Evolutionary conservation across 176 grass and related monocot genomes (phyloP), one percentile per base, ranked within the genome.

Genomic region (Lolium perenne): DNA sequence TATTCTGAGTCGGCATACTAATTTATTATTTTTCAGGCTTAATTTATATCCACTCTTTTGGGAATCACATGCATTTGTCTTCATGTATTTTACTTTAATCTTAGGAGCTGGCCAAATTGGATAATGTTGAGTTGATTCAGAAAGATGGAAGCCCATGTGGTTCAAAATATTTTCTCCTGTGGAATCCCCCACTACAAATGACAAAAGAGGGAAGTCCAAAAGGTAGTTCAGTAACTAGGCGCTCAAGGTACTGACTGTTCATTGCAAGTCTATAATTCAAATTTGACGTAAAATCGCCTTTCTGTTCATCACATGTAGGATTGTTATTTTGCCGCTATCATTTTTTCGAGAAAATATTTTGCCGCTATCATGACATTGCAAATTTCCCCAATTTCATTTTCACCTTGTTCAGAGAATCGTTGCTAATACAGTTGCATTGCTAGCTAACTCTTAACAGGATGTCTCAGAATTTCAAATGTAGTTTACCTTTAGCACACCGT

Each of bases 61-160:
- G 15, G 55, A 47, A 21, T 51, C 60, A 12, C 22, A 53, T 80
- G 38, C 48, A 85, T 74, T 29, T 82, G 1, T 85, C 38, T 35
- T 80, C 66, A 11, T 8, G 66, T 38, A 70, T 70, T 41, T 79
- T 67, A 29, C 18, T 79, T 29, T 74, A 78, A 54, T 79, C 17
- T 84, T 58, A 98, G 95, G 95, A 94, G 67, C 89, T 98, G 62
- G 84, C 89, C 67, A 94, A 94, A 64, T 86, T 98, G 83, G 84
- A 89, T 80, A 77, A 86, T 22, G 61, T 98, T 51, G 86, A 94
- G 74, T 79, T 95, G 77, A 90, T 98, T 89, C 81, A 91, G 83
- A 98, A 98, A 81, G 93, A 98, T 87, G 91, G 95, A 85, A 95
- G 95, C 79, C 93, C 90, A 56, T 89, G 88, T 85, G 90, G 89